Conservation (phyloP, 2,329 filamentous ascomycete genomes). For the Diplodia mutila region DNA sequence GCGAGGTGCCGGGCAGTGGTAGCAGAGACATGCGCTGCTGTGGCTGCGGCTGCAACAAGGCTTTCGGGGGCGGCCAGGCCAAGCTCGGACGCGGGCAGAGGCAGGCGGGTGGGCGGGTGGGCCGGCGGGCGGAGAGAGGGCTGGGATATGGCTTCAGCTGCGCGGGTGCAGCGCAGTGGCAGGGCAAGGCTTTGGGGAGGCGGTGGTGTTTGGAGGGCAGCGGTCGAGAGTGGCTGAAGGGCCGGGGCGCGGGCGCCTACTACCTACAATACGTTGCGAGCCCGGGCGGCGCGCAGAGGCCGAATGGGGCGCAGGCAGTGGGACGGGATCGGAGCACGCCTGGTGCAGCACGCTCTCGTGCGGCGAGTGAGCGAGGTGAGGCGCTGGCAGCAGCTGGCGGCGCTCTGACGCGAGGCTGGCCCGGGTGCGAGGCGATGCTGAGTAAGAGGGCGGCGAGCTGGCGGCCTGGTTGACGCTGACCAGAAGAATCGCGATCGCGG, state of each 20-base stretch:
- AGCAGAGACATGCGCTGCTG: constrained; percentile 21
- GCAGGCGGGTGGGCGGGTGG: background rate
- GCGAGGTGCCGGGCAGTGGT: constrained; percentile 14
- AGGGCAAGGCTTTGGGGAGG: background rate
- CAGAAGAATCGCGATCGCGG: constrained; percentile 8
- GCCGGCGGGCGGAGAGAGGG: background rate
- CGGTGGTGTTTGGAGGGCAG: constrained; percentile 6
- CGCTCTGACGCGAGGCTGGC: background rate
- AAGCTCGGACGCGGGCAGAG: background rate
- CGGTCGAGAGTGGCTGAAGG: constrained; percentile 18
- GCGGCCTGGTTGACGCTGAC: background rate
- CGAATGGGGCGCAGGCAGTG: constrained; percentile 4
- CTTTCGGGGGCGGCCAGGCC: constrained; percentile 16
- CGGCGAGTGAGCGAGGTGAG: background rate
- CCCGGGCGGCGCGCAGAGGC: background rate
- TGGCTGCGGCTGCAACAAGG: constrained; percentile 19
- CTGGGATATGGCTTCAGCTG: constrained; percentile 2
- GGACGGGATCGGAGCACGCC: background rate
- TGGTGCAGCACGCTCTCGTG: too few relatives aligned
- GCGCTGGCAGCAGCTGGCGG: background rate
- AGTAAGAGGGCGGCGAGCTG: constrained; percentile 9
- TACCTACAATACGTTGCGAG: background rate
- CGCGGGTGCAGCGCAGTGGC: background rate
- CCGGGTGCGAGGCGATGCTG: constrained; percentile 14
- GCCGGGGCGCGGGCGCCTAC: background rate